A percentile compares a stretch with the other conserved stretches of the same genome.
phyloP scores from a whole-genome alignment of 441 rosid genomes.

The Pelargonium citronellum region DNA sequence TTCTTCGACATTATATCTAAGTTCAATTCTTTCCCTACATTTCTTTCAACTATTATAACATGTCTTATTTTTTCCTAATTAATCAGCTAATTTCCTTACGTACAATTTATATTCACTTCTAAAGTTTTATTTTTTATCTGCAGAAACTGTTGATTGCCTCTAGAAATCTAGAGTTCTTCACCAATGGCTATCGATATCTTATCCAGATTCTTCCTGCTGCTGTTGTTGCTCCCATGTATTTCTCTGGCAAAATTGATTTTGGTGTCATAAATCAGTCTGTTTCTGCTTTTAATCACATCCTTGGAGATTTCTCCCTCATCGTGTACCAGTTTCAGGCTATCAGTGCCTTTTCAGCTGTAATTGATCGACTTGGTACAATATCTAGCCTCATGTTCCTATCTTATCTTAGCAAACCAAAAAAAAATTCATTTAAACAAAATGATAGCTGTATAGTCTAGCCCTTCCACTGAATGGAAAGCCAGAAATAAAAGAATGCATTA shows the following conservation, averaged over 20 bases:
- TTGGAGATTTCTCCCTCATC: constrained; percentile 88
- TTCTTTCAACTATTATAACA: no score
- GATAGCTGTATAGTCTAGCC: no score
- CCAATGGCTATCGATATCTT: constrained; percentile 85
- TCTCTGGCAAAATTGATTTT: constrained; percentile 94
- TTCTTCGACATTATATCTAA: no score
- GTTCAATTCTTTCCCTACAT: no score
- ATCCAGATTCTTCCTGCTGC: constrained; percentile 98
- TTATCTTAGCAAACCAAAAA: constrained; percentile 3
- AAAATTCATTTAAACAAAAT: not conserved
- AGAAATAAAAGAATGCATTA: not conserved
- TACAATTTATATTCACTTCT: no score
- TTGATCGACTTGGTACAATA: constrained; percentile 77
- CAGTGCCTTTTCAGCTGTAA: constrained; percentile 93
- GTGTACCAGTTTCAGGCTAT: constrained; percentile 93
- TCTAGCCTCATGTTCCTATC: constrained; percentile 12
- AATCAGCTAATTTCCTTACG: no score
- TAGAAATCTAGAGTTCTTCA: constrained; percentile 92
- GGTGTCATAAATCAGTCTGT: constrained; percentile 96
- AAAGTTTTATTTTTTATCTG: constrained; percentile 11
- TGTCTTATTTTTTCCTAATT: no score
- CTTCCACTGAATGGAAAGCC: not conserved
- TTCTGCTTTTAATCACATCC: constrained; percentile 91
- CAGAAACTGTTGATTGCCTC: constrained; percentile 89
- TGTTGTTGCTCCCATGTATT: constrained; percentile 95